Base-by-base conservation (phyloP, 352 stramenopile genomes). In the Phytophthora sansomeana region DNA sequence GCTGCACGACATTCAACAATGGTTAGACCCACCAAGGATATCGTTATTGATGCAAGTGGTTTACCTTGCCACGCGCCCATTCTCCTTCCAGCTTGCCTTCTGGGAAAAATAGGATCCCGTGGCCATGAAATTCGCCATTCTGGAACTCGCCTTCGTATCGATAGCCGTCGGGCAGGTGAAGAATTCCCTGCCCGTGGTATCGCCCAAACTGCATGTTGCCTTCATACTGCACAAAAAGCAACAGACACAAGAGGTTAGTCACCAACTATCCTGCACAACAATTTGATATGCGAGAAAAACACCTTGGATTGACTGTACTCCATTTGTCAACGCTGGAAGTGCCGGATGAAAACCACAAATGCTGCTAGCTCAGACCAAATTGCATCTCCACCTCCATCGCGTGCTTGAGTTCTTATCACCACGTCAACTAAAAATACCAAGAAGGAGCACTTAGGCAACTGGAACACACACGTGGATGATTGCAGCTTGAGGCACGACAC, bases 131-230 rank as follows among this genome's bases (percentile, higher is more conserved):
- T 21, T 91, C 78, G 4, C 87, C 87, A 19, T 95, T 91, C 29
- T 78, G 63, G 61, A 93, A 95, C 48, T 93, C 87, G 33, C 87
- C 85, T 72, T 95, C 87, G 68, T 95, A 95, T 6, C 79, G 77
- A 10, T 78, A 88, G 13, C 85, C 85, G 38, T 92, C 80, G 4
- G 78, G 43, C 11, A 92, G 68, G 17, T 89, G 70, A 28, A 92
- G 51, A 29, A 81, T 74, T 5, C 81, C 83, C 5, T 78, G 72
- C 0, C 83, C 81, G n/a, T 80, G 83, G 62, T 80, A 90, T 5
- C 83, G 80, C 14, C 83, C 81, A 47, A 90, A 92, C 32, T 78
- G 76, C 17, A 59, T 82, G 41, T 60, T 71, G 8, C 83, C 83
- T 68, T 86, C 74, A 61, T 90, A 90, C 83, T 91, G 43, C n/a